These are phyloP conservation scores for Massariosphaeria phaeospora DNA, from an alignment of 495 filamentous ascomycete genomes.

Conservation along the genomic window DNA sequence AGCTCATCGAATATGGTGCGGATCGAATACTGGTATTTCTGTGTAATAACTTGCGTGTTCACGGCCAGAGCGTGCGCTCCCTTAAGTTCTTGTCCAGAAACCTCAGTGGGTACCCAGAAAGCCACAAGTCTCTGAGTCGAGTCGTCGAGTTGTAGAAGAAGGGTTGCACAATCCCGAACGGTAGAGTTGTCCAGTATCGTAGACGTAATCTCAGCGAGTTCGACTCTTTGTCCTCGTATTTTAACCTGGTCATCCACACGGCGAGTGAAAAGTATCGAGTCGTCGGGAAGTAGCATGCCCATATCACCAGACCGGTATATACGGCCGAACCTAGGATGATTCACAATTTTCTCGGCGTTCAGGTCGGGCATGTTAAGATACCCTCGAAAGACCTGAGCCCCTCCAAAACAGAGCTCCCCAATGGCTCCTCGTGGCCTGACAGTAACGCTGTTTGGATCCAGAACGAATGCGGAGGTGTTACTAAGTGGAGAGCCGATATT, in stretches of 20 bases:
- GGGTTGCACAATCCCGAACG: slow-evolving; percentile 51
- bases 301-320: slow-evolving; percentile 69
- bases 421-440: slow-evolving; percentile 60
- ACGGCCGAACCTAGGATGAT: slow-evolving; percentile 60
- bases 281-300: slow-evolving; percentile 65
- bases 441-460: slow-evolving; percentile 37
- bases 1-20: slow-evolving; percentile 34
- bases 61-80: too few relatives aligned
- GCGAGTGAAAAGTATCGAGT: slow-evolving; percentile 65
- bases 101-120: slow-evolving; percentile 51
- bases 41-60: not conserved
- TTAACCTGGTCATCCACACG: slow-evolving; percentile 78
- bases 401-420: slow-evolving; percentile 81
- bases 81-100: slow-evolving; percentile 11
- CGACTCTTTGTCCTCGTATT: slow-evolving; percentile 71
- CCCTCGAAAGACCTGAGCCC: slow-evolving; percentile 66
- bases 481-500: slow-evolving; percentile 61
- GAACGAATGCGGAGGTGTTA: slow-evolving; percentile 68
- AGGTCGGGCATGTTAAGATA: slow-evolving; percentile 59
- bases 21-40: slow-evolving; percentile 1
- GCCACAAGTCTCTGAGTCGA: slow-evolving; percentile 48
- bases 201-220: slow-evolving; percentile 71
- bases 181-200: slow-evolving; percentile 43
- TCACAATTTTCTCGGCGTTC: slow-evolving; percentile 56
- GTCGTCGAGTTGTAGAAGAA: slow-evolving; percentile 42